These are phyloP conservation scores for Collybia sp. DNA, from an alignment of 768 basidiomycete genomes.

Conservation along the genomic window DNA sequence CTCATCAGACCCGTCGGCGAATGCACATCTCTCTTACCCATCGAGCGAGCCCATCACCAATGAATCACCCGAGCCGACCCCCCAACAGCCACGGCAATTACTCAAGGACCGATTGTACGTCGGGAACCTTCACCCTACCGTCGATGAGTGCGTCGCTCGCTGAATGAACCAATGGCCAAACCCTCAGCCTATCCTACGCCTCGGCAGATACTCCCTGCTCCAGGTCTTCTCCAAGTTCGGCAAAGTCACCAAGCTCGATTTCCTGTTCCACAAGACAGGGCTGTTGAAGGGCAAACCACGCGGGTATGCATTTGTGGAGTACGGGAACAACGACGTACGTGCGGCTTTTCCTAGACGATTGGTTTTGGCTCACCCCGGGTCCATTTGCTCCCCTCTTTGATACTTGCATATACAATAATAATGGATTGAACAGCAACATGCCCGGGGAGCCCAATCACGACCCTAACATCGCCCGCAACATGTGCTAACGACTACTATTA, in stretches of 20 bases:
- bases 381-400: conserved; percentile 15
- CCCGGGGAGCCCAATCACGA: conserved; percentile 4
- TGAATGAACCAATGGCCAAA: neutral
- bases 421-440: neutral
- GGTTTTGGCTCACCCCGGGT: conserved; percentile 46
- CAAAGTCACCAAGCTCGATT: conserved; percentile 90
- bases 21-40: conserved; percentile 17
- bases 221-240: conserved; percentile 91
- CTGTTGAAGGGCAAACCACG: conserved; percentile 87
- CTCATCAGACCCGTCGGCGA: too few species aligned
- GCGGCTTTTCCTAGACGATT: conserved; percentile 8
- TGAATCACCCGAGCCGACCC: conserved; percentile 7
- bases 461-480: neutral
- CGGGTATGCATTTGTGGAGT: conserved; percentile 95
- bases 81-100: conserved; percentile 23
- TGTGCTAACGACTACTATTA: conserved; percentile 26
- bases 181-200: neutral
- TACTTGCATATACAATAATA: conserved; percentile 2
- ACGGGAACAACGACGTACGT: conserved; percentile 74
- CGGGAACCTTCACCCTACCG: conserved; percentile 81
- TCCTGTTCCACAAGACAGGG: conserved; percentile 92
- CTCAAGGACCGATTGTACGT: conserved; percentile 81
- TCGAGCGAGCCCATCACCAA: neutral
- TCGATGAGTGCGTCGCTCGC: conserved; percentile 67
- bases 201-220: conserved; percentile 75